phyloP scores from a whole-genome alignment of 2,329 filamentous ascomycete species.

The Diaporthe velutina region DNA sequence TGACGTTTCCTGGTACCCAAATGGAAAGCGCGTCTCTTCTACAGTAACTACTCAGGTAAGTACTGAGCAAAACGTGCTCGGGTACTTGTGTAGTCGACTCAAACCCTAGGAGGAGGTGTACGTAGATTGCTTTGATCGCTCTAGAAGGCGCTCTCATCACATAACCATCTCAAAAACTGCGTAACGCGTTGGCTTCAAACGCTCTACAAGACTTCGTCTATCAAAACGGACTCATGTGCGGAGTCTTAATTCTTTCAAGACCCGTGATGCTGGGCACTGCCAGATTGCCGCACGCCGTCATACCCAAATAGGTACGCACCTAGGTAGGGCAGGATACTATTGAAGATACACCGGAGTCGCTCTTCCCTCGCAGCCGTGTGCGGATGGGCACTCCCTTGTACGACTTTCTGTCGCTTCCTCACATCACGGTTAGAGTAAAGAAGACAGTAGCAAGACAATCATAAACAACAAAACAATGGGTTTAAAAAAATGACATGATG shows the following conservation, averaged over 20 bases:
- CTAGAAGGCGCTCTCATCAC: too few species aligned
- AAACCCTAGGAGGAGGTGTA: background rate
- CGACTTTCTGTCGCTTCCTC: background rate
- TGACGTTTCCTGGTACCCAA: background rate
- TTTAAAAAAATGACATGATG: too few species aligned
- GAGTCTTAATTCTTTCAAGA: background rate
- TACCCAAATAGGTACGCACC: background rate
- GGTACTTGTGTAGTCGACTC: background rate
- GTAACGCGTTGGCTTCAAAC: background rate
- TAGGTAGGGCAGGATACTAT: background rate
- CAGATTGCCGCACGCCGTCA: background rate
- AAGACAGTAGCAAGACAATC: background rate
- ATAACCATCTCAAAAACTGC: too few species aligned
- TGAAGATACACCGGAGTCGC: background rate
- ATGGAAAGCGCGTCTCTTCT: background rate
- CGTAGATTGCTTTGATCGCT: background rate
- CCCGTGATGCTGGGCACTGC: background rate
- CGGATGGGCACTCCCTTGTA: background rate
- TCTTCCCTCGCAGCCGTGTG: background rate
- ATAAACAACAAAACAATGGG: background rate
- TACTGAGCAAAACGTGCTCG: background rate
- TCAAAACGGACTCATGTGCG: background rate
- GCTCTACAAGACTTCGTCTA: background rate
- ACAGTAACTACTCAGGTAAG: too few species aligned
- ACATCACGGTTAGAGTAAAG: background rate